Evolutionary conservation across 805 yeast species (phyloP), one percentile per base, ranked within the genome.

Genomic region (Candida lessepsii): DNA sequence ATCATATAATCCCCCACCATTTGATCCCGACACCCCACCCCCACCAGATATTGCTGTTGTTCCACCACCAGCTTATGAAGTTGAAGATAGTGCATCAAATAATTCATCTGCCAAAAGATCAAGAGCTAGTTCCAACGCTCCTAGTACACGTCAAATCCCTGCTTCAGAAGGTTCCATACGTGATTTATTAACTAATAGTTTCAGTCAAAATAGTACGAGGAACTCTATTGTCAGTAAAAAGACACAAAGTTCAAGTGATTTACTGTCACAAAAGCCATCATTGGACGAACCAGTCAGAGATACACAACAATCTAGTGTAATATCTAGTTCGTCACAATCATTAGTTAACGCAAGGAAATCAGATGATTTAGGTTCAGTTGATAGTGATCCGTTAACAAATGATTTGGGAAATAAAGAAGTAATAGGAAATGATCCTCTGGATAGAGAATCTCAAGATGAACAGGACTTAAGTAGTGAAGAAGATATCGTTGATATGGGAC

Each of bases 1-100:
- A 13, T 70, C 80, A 4, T 51, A 67, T 26, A 78, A 78, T 28
- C 87, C 87, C 3, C 88, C 87, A 1, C 76, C 86, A 4, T 81
- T 83, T 46, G 76, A 53, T 14, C 59, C 58, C 3, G 54, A 47
- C 24, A 28, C 38, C 11, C 37, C 51, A 5, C 58, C 60, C 1
- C 55, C 52, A 4, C 35, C 37, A 6, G n/a, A 35, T 24, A 23
- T 17, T 27, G 32, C 9, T 25, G 17, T 21, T 9, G 42, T 39
- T 3, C 58, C 56, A 3, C 68, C 68, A 1, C 69, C 70, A 14
- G 61, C 66, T 2, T 61, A 61, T 36, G 57, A 56, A 30, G 59
- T 48, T 29, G 51, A 48, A 8, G 39, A 41, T 21, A 24, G 25
- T 30, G 10, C 29, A 18, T 19, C 31, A 13, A 30, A 13, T n/a